Percentiles rank a stretch among this genome's conserved stretches.
Evolutionary conservation across 2,329 filamentous ascomycete species (phyloP).

Genomic region (Fusarium pseudograminearum): DNA sequence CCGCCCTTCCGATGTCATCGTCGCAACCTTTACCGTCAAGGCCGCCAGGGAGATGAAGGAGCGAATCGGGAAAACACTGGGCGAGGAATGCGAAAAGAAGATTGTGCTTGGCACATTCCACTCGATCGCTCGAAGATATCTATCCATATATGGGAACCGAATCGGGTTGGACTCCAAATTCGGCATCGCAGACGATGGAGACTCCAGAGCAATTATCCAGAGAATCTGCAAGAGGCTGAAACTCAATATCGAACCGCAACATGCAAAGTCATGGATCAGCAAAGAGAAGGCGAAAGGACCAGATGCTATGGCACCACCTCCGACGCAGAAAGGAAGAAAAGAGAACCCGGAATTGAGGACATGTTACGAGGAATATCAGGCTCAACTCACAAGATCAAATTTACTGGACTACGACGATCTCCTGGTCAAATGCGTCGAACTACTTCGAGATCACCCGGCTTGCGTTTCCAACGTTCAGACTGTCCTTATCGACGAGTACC

Average conservation of each 20-base stretch:
- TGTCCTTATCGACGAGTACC: slow-evolving; percentile 96
- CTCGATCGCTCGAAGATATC: slow-evolving; percentile 87
- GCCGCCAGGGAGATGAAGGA: slow-evolving; percentile 94
- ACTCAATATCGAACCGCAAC: slow-evolving; percentile 74
- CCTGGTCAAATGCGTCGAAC: slow-evolving; percentile 82
- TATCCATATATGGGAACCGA: slow-evolving; percentile 83
- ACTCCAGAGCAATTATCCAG: slow-evolving; percentile 82
- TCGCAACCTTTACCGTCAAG: slow-evolving; percentile 97
- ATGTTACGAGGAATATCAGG: slow-evolving; percentile 82
- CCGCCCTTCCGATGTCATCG: slow-evolving; percentile 87
- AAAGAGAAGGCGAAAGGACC: slow-evolving; percentile 70
- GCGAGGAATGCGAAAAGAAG: slow-evolving; percentile 77
- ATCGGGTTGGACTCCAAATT: slow-evolving; percentile 88
- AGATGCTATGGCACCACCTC: slow-evolving; percentile 57
- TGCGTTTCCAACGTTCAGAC: slow-evolving; percentile 92
- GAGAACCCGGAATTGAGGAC: slow-evolving; percentile 71
- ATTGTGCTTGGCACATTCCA: slow-evolving; percentile 95
- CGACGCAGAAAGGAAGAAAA: slow-evolving; percentile 54
- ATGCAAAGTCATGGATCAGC: slow-evolving; percentile 81
- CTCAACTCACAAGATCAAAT: slow-evolving; percentile 78
- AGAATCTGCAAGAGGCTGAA: slow-evolving; percentile 83
- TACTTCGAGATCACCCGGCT: slow-evolving; percentile 77
- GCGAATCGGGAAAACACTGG: slow-evolving; percentile 84
- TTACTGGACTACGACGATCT: slow-evolving; percentile 96
- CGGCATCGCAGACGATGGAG: slow-evolving; percentile 87